phyloP scores from a whole-genome alignment of 2,329 filamentous ascomycete genomes.

The Escovopsis sp. region DNA sequence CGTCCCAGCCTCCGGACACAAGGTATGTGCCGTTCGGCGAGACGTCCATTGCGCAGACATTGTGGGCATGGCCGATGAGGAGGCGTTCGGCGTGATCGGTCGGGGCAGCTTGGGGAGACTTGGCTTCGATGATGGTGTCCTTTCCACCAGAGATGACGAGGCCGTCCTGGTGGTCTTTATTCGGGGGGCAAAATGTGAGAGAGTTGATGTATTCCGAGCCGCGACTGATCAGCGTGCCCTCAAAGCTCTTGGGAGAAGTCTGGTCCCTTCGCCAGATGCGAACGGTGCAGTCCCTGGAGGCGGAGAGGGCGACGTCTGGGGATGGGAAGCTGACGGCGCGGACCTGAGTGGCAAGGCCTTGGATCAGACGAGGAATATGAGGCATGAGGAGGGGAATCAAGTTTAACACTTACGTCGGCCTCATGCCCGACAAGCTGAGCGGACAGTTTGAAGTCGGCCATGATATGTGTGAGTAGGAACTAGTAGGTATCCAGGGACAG shows the following conservation, averaged over 20 bases:
- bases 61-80: conserved; percentile 71
- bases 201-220: conserved; percentile 80
- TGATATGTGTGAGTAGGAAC: conserved; percentile 18
- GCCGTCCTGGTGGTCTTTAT: conserved; percentile 54
- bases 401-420: conserved; percentile 57
- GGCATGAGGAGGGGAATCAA: background rate
- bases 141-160: conserved; percentile 78
- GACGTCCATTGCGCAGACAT: conserved; percentile 76
- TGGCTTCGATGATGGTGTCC: conserved; percentile 84
- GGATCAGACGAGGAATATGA: conserved; percentile 6
- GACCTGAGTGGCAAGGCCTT: conserved; percentile 43
- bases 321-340: conserved; percentile 69
- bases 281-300: conserved; percentile 82
- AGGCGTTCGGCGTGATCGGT: conserved; percentile 72
- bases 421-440: conserved; percentile 80
- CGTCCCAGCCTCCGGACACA: conserved; percentile 90
- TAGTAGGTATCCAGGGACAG: background rate
- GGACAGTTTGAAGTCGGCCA: conserved; percentile 85
- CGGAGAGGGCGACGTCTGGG: conserved; percentile 59
- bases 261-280: conserved; percentile 65
- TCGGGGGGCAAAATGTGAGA: conserved; percentile 60
- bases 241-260: conserved; percentile 52
- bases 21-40: conserved; percentile 57
- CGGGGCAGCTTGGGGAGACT: conserved; percentile 49
- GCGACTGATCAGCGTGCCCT: conserved; percentile 62